These are phyloP conservation scores for Colletotrichum brevisporum DNA, from an alignment of 2,329 filamentous ascomycete species.

Conservation along the genomic window DNA sequence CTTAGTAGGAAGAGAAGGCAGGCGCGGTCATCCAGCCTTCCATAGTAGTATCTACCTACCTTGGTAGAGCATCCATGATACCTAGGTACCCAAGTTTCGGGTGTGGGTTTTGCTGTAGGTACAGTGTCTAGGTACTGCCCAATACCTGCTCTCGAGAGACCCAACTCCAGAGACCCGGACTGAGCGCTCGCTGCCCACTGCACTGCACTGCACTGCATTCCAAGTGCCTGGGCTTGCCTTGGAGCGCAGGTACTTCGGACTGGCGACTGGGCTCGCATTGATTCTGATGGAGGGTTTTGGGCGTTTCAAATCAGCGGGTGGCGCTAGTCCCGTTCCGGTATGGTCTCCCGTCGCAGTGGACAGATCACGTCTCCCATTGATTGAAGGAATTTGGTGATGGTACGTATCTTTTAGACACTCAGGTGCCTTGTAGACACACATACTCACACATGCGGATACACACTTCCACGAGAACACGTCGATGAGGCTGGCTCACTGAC, in stretches of 20 bases:
- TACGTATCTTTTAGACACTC: not conserved
- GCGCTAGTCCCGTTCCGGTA: slow-evolving; percentile 37
- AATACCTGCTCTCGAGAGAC: too few relatives aligned
- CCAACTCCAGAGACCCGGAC: too few relatives aligned
- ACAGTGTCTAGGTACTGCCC: too few relatives aligned
- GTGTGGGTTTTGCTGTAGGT: too few relatives aligned
- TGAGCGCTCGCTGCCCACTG: not conserved
- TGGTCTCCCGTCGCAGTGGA: slow-evolving; percentile 27
- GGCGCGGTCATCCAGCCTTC: too few relatives aligned
- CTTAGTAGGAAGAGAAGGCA: too few relatives aligned
- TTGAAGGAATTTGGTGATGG: slow-evolving; percentile 25
- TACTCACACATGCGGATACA: not conserved
- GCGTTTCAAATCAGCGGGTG: slow-evolving; percentile 42
- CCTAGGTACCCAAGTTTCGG: too few relatives aligned
- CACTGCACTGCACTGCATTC: not conserved
- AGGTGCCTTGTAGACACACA: not conserved
- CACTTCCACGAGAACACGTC: not conserved
- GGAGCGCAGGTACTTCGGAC: not conserved
- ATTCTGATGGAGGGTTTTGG: slow-evolving; percentile 41
- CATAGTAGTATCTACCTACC: too few relatives aligned
- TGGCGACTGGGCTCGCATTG: slow-evolving; percentile 32
- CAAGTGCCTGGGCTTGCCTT: not conserved
- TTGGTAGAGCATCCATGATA: too few relatives aligned
- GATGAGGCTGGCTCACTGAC: not conserved
- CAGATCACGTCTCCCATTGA: slow-evolving; percentile 41